Evolutionary conservation across 805 yeast genomes (phyloP), one percentile per base, ranked within the genome.

Genomic region (Suhomyces pyralidae): DNA sequence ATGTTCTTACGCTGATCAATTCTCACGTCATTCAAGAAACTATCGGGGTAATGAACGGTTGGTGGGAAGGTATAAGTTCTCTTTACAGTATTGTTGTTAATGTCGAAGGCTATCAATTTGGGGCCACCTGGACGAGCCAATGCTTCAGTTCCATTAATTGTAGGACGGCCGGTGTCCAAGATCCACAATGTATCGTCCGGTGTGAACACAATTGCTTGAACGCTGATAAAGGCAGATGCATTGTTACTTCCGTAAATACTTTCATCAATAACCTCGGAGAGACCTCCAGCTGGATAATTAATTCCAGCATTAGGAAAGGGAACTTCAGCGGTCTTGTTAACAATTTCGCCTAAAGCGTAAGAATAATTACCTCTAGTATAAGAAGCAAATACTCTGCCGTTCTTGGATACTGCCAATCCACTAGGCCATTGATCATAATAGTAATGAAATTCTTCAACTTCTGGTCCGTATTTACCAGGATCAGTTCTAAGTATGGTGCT

Each of bases 161-260:
- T 44, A 26, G 46, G 46, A 15, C 46, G 46, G 1, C 46, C 46
- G 36, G 46, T 44, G 22, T 44, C 46, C 36, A 44, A 20, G 17
- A 44, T 17, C 46, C 46, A 44, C n/a, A 44, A 26, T n/a, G 46
- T 44, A 24, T 44, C 26, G 22, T 44, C 46, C 7, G 46, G 46
- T 4, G 46, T 44, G 10, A 44, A 44, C 5, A 44, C 36, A 25
- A 44, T 15, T 15, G 46, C 46, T 12, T 44, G 46, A 15, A 44
- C 46, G 15, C 46, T 44, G 22, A 44, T 17, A 8, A 44, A 44
- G 1, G 46, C 46, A 15, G 32, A 14, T 15, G 26, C 36, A 5
- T 44, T 26, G 3, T 20, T 44, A 15, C 46, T 44, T n/a, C 46
- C 46, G 17, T 20, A 44, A 26, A 44, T 20, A 10, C 28, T 44